A percentile compares a stretch with the other conserved stretches of the same genome.
Evolutionary conservation across 1,284 basidiomycete species (phyloP).

Genomic region (Agroathelia rolfsii): DNA sequence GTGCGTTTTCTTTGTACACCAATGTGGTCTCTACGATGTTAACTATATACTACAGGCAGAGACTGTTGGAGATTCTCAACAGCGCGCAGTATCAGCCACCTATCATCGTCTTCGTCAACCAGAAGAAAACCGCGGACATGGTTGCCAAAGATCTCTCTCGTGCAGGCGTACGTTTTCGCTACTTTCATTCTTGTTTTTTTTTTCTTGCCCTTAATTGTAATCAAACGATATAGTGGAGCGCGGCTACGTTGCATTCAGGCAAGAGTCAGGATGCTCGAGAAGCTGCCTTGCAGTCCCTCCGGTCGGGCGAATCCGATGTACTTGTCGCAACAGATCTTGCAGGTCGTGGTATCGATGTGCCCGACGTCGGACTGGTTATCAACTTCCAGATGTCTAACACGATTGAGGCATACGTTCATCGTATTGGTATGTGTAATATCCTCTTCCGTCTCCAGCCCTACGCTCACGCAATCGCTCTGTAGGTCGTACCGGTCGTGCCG

Average conservation of each 20-base stretch:
- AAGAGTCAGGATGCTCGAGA: constrained; percentile 98
- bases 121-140: constrained; percentile 97
- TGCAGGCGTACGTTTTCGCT: constrained; percentile 58
- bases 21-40: constrained; percentile 6
- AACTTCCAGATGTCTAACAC: constrained; percentile 96
- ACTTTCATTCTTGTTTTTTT: constrained; percentile 10
- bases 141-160: constrained; percentile 87
- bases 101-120: constrained; percentile 98
- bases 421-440: constrained; percentile 64
- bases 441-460: constrained; percentile 9
- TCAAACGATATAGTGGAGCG: constrained; percentile 60
- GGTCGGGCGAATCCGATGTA: constrained; percentile 75
- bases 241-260: constrained; percentile 89
- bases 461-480: constrained; percentile 8
- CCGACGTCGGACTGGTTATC: constrained; percentile 91
- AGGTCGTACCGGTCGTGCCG: constrained; percentile 95
- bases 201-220: constrained; percentile 10
- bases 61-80: constrained; percentile 86
- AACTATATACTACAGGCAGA: constrained; percentile 38
- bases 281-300: constrained; percentile 77
- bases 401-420: constrained; percentile 95
- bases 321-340: constrained; percentile 97
- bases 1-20: constrained; percentile 30
- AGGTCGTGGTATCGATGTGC: constrained; percentile 97
- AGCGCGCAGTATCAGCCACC: constrained; percentile 75